A percentile compares a stretch with the other conserved stretches of the same genome.
These are phyloP conservation scores for Colletotrichum simmondsii DNA, from an alignment of 2,329 filamentous ascomycete species.

Conservation along the genomic window DNA sequence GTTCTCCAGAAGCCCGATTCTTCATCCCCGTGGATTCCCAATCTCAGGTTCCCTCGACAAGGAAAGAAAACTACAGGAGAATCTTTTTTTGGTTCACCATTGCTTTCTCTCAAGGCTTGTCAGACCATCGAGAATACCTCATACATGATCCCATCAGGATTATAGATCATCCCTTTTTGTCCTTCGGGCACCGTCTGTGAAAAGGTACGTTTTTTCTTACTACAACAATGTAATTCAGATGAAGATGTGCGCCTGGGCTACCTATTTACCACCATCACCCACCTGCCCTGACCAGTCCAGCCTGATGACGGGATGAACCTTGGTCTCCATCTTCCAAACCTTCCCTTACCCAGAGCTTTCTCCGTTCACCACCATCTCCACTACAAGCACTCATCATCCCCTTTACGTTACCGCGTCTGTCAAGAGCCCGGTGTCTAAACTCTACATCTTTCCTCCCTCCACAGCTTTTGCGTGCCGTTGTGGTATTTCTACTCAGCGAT, in stretches of 20 bases:
- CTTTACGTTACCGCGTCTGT: slow-evolving; percentile 11
- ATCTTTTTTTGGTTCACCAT: neutral
- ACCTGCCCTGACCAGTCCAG: neutral
- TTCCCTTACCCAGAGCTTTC: slow-evolving; percentile 8
- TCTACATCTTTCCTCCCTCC: slow-evolving; percentile 41
- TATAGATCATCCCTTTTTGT: slow-evolving; percentile 23
- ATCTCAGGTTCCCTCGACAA: neutral
- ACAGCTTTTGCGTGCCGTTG: slow-evolving; percentile 55
- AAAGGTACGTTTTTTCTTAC: slow-evolving; percentile 32
- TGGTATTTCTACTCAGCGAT: slow-evolving; percentile 40
- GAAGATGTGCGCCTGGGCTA: neutral
- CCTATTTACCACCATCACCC: neutral
- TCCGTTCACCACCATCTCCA: slow-evolving; percentile 31
- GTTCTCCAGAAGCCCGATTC: slow-evolving; percentile 5
- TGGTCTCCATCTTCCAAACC: slow-evolving; percentile 6
- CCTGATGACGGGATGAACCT: slow-evolving; percentile 26
- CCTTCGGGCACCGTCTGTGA: slow-evolving; percentile 25
- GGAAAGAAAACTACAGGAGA: neutral
- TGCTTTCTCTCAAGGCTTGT: neutral
- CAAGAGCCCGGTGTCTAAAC: slow-evolving; percentile 41
- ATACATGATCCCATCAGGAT: slow-evolving; percentile 34
- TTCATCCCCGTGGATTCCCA: slow-evolving; percentile 5
- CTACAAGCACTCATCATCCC: neutral
- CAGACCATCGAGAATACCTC: neutral
- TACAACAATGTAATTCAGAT: slow-evolving; percentile 11